Percentiles rank a stretch among this genome's conserved stretches.
Evolutionary conservation across 176 grass and related monocot genomes (phyloP).

Genomic region (Ensete glaucum): DNA sequence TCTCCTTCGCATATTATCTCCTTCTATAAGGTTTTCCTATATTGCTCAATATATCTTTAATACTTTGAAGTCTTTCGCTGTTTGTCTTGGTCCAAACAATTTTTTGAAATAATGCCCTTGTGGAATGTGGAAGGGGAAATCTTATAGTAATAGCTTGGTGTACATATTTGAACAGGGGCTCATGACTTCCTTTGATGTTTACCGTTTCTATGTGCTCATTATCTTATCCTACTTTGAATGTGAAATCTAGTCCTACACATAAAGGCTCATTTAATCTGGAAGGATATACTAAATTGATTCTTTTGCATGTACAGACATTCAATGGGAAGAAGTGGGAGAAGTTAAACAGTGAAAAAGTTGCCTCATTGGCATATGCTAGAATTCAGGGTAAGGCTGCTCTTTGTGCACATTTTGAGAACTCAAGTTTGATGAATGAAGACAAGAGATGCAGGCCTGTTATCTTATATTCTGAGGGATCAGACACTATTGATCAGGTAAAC

Average conservation of each 20-base stretch:
- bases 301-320: constrained; percentile 39
- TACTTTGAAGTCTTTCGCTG: background rate
- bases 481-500: constrained; percentile 51
- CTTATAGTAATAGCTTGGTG: background rate
- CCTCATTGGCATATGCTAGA: constrained; percentile 80
- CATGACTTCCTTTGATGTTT: background rate
- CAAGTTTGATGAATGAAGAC: constrained; percentile 95
- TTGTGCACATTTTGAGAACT: constrained; percentile 83
- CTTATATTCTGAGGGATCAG: constrained; percentile 54
- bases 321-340: constrained; percentile 99
- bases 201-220: too few species aligned
- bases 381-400: constrained; percentile 81
- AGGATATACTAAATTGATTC: background rate
- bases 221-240: too few species aligned
- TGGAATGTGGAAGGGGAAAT: background rate
- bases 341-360: constrained; percentile 97
- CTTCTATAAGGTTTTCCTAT: constrained; percentile 64
- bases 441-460: constrained; percentile 94
- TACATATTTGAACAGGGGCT: background rate
- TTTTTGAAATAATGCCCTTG: background rate
- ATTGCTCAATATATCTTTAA: background rate
- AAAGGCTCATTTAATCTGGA: background rate
- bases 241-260: background rate
- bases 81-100: background rate
- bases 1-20: constrained; percentile 76